Conservation (phyloP, 352 stramenopile genomes). For the Phytophthora europaea region DNA sequence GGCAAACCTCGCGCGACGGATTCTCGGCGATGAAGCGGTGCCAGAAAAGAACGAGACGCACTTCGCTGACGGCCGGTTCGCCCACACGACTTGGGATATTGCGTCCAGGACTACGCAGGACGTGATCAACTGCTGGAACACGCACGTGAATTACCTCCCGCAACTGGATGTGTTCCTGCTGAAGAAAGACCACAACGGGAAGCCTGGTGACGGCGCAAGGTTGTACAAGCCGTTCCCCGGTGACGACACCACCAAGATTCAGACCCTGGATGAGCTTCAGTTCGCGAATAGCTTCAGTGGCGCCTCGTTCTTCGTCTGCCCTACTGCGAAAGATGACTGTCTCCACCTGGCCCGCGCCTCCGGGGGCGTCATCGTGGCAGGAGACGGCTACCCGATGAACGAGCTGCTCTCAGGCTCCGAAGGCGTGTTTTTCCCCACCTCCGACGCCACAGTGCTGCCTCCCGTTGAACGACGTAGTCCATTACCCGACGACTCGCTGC, state of each 20-base stretch:
- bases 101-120: slow-evolving; percentile 48
- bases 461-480: neutral
- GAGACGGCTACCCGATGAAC: slow-evolving; percentile 66
- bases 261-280: slow-evolving; percentile 21
- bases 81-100: slow-evolving; percentile 54
- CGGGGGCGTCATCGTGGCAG: slow-evolving; percentile 55
- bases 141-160: slow-evolving; percentile 54
- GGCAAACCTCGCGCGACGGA: slow-evolving; percentile 17
- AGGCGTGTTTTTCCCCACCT: slow-evolving; percentile 23
- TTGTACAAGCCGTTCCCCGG: slow-evolving; percentile 29
- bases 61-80: slow-evolving; percentile 42
- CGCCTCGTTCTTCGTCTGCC: slow-evolving; percentile 57
- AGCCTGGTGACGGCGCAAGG: slow-evolving; percentile 24
- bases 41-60: slow-evolving; percentile 33
- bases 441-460: neutral
- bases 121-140: slow-evolving; percentile 55
- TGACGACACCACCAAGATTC: slow-evolving; percentile 23
- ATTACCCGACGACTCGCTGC: slow-evolving; percentile 9
- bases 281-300: slow-evolving; percentile 52
- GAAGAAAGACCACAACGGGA: slow-evolving; percentile 10
- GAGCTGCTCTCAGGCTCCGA: slow-evolving; percentile 41
- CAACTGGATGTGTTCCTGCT: slow-evolving; percentile 42
- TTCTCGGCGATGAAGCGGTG: slow-evolving; percentile 16
- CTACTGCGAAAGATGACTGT: slow-evolving; percentile 69
- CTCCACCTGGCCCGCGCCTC: slow-evolving; percentile 64